These are phyloP conservation scores for Fraxinus velutina DNA, from an alignment of 305 asterid species.

Conservation along the genomic window DNA sequence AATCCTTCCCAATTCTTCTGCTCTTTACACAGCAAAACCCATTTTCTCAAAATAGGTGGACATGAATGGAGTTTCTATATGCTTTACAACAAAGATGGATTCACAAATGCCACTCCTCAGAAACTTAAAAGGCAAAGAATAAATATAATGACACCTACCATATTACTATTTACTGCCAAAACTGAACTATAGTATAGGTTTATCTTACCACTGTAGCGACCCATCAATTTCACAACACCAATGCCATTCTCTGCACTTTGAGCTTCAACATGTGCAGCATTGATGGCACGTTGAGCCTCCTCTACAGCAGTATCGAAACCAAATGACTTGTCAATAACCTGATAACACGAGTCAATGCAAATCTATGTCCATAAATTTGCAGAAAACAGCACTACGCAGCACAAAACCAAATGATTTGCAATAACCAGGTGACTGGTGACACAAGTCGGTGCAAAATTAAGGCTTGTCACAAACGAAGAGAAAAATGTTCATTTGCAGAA, in stretches of 20 bases:
- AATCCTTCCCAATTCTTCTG: neutral
- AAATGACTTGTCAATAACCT: conserved; percentile 73
- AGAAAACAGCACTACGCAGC: neutral
- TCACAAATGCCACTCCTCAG: conserved; percentile 12
- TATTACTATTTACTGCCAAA: neutral
- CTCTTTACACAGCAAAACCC: neutral
- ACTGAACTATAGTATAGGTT: neutral
- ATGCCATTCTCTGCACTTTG: conserved; percentile 61
- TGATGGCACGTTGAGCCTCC: conserved; percentile 77
- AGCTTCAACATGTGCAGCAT: conserved; percentile 77
- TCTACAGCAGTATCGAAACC: conserved; percentile 76
- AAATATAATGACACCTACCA: neutral
- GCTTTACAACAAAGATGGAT: neutral
- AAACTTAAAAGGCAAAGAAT: neutral
- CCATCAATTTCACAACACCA: conserved; percentile 70
- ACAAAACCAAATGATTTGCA: conserved; percentile 41
- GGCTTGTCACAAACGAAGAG: conserved; percentile 16
- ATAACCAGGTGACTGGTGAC: conserved; percentile 40
- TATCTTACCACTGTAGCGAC: conserved; percentile 62
- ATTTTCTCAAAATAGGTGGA: conserved; percentile 2
- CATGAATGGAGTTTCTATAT: neutral
- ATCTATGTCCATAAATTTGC: neutral
- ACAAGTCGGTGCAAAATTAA: conserved; percentile 21
- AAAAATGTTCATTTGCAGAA: conserved; percentile 5
- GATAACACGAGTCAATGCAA: conserved; percentile 21